Evolutionary conservation across 257 asterid genomes (phyloP).

Genomic region (Ajuga chamaepitys): DNA sequence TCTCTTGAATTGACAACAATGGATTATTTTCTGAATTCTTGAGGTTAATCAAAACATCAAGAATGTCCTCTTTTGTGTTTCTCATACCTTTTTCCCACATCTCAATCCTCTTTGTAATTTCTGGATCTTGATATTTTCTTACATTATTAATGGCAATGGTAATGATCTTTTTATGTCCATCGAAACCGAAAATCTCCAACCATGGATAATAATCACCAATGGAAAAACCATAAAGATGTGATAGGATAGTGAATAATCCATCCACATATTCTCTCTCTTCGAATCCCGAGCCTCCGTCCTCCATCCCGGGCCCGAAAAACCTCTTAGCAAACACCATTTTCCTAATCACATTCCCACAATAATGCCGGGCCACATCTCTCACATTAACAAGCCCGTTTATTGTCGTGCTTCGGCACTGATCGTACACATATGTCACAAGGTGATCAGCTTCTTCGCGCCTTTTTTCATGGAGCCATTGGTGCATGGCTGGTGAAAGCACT

Average conservation of each 20-base stretch:
- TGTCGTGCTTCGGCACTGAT: neutral
- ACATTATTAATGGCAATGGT: neutral
- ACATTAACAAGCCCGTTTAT: neutral
- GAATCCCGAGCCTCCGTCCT: constrained; percentile 30
- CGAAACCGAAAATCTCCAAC: constrained; percentile 22
- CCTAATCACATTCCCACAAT: constrained; percentile 21
- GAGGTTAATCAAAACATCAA: constrained; percentile 25
- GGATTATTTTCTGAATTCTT: constrained; percentile 4
- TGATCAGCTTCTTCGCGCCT: neutral
- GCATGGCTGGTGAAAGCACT: constrained; percentile 16
- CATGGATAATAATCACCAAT: constrained; percentile 24
- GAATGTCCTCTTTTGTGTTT: constrained; percentile 20
- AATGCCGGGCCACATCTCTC: constrained; percentile 7
- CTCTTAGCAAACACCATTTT: constrained; percentile 14
- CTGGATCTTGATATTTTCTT: constrained; percentile 17
- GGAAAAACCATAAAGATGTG: neutral
- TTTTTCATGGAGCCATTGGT: neutral
- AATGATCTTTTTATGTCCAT: constrained; percentile 16
- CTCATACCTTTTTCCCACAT: constrained; percentile 25
- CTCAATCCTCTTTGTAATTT: constrained; percentile 17
- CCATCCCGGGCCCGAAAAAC: constrained; percentile 15
- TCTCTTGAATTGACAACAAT: constrained; percentile 20
- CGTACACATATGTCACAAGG: neutral
- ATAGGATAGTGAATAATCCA: constrained; percentile 6
- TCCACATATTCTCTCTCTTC: constrained; percentile 27